These are phyloP conservation scores for Hanseniaspora occidentalis DNA, from an alignment of 805 yeast genomes.

Conservation along the genomic window DNA sequence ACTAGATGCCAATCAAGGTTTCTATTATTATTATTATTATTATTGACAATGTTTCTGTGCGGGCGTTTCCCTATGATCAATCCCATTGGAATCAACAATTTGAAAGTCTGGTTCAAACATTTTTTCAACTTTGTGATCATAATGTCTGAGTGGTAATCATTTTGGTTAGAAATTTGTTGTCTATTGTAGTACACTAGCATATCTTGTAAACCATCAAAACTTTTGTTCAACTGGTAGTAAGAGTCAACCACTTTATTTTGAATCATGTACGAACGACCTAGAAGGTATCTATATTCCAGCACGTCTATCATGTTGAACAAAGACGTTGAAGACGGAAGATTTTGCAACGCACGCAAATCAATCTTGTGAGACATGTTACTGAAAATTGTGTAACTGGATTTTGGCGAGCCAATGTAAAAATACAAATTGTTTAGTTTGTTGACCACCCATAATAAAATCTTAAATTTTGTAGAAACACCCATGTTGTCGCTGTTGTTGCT, in stretches of 20 bases:
- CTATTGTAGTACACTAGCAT: slow-evolving; percentile 13
- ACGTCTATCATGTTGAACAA: slow-evolving; percentile 28
- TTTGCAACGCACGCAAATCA: slow-evolving; percentile 12
- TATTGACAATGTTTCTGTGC: slow-evolving; percentile 16
- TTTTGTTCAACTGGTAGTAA: slow-evolving; percentile 42
- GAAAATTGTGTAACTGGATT: slow-evolving; percentile 24
- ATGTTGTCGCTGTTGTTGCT: background rate
- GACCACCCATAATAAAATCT: slow-evolving; percentile 41
- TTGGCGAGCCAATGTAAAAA: slow-evolving; percentile 30
- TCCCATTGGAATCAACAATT: slow-evolving; percentile 40
- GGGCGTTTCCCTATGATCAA: slow-evolving; percentile 41
- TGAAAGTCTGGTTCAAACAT: slow-evolving; percentile 27
- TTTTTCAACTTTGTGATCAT: slow-evolving; percentile 8
- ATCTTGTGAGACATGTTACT: slow-evolving; percentile 30
- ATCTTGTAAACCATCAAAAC: slow-evolving; percentile 29
- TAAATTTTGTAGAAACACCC: slow-evolving; percentile 26
- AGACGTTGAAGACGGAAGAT: background rate
- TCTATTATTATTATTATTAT: slow-evolving; percentile 15
- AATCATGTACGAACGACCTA: slow-evolving; percentile 43
- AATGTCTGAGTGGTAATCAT: slow-evolving; percentile 26
- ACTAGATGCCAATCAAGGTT: no score
- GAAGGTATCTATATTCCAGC: slow-evolving; percentile 42
- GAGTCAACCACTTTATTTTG: slow-evolving; percentile 40
- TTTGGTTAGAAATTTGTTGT: slow-evolving; percentile 2
- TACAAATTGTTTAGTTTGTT: slow-evolving; percentile 43